phyloP scores from a whole-genome alignment of 768 basidiomycete genomes.

The Kwoniella newhampshirensis region DNA sequence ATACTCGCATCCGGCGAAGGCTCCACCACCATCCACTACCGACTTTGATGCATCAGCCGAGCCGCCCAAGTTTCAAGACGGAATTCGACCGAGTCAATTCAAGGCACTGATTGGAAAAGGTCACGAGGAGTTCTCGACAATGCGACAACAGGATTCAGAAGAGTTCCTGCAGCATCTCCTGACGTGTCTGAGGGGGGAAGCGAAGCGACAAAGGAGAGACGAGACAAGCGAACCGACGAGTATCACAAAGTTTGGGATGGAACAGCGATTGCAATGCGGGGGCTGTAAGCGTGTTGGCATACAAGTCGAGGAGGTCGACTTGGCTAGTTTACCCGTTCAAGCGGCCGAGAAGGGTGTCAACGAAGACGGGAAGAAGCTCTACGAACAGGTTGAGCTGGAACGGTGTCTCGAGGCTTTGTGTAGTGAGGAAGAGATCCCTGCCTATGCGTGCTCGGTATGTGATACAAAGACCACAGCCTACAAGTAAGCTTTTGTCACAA shows the following conservation, averaged over 20 bases:
- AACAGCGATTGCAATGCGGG: constrained; percentile 81
- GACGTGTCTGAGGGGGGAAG: constrained; percentile 61
- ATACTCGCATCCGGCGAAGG: constrained; percentile 66
- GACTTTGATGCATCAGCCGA: constrained; percentile 36
- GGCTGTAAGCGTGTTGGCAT: constrained; percentile 80
- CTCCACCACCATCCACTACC: constrained; percentile 34
- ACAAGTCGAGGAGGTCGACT: constrained; percentile 70
- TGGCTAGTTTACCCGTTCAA: constrained; percentile 77
- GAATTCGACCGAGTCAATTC: constrained; percentile 76
- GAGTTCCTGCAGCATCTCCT: constrained; percentile 87
- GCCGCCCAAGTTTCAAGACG: constrained; percentile 67
- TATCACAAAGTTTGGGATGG: constrained; percentile 75
- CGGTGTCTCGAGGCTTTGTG: constrained; percentile 59
- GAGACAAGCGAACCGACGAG: constrained; percentile 64
- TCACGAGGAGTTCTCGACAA: constrained; percentile 90
- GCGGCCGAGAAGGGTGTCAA: constrained; percentile 60
- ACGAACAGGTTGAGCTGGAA: constrained; percentile 63
- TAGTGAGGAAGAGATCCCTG: constrained; percentile 52
- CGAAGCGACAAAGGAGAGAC: constrained; percentile 52
- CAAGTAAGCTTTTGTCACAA: constrained; percentile 60
- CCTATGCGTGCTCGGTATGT: constrained; percentile 79
- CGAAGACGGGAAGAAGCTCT: constrained; percentile 65
- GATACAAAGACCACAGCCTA: constrained; percentile 65
- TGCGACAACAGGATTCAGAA: constrained; percentile 95
- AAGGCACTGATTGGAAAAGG: constrained; percentile 88